Conservation (phyloP, 2,329 filamentous ascomycete genomes). For the Neonectria ditissima region DNA sequence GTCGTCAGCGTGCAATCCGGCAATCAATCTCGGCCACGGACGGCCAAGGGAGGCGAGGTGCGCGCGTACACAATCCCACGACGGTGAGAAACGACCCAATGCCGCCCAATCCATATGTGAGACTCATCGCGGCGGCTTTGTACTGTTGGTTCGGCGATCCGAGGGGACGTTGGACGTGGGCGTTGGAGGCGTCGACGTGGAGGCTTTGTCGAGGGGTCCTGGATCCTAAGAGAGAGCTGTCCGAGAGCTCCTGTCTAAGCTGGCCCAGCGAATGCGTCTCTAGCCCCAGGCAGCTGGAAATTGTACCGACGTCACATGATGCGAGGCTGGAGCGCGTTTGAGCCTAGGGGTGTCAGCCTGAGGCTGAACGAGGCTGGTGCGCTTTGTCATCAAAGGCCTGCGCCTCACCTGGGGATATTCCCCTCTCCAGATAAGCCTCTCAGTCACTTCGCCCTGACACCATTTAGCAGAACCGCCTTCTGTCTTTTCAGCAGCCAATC, state of each 20-base stretch:
- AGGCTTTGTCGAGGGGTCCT: constrained; percentile 27
- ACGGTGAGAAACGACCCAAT: constrained; percentile 76
- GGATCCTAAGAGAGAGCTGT: constrained; percentile 39
- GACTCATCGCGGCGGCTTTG: constrained; percentile 70
- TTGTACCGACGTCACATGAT: constrained; percentile 54
- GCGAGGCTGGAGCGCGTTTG: constrained; percentile 33
- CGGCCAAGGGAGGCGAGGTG: constrained; percentile 24
- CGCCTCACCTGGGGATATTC: constrained; percentile 13
- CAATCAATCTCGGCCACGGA: constrained; percentile 14
- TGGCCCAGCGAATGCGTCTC: constrained; percentile 42
- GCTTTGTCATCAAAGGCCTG: constrained; percentile 44
- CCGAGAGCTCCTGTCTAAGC: constrained; percentile 44
- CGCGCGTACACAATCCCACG: constrained; percentile 80
- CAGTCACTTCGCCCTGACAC: constrained; percentile 17
- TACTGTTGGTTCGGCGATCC: constrained; percentile 40
- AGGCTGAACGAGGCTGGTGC: constrained; percentile 8
- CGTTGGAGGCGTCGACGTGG: constrained; percentile 36
- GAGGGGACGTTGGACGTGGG: constrained; percentile 28
- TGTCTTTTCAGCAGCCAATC: constrained; percentile 10
- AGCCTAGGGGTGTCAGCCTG: too few relatives aligned
- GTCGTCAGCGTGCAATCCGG: constrained; percentile 30
- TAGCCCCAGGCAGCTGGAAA: constrained; percentile 41
- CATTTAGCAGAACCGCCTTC: constrained; percentile 16
- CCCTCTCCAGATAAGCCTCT: constrained; percentile 3
- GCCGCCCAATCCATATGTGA: constrained; percentile 77